Conservation (phyloP, 208 protist genomes). For the Trypanosoma avium region DNA sequence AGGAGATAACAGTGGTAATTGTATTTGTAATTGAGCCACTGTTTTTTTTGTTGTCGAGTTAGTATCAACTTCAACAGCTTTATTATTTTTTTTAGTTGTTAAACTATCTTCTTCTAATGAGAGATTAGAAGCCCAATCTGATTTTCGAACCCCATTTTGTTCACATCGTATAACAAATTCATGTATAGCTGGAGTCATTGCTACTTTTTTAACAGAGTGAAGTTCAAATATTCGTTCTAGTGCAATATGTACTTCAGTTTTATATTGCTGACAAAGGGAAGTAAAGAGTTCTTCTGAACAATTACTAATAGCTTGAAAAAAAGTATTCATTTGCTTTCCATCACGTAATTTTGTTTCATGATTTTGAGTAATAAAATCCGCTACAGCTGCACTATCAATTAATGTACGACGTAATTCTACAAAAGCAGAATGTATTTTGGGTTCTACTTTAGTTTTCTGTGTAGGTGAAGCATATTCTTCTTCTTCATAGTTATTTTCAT, state of each 20-base stretch:
- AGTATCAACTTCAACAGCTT: neutral
- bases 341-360: conserved; percentile 47
- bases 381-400: conserved; percentile 46
- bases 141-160: conserved; percentile 60
- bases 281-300: conserved; percentile 47
- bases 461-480: neutral
- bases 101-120: neutral
- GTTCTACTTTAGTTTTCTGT: conserved; percentile 24
- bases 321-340: conserved; percentile 53
- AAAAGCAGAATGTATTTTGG: conserved; percentile 62
- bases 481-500: neutral
- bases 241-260: conserved; percentile 44
- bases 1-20: conserved; percentile 45
- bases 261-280: conserved; percentile 48
- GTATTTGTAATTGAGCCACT: conserved; percentile 9
- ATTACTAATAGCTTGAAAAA: conserved; percentile 73
- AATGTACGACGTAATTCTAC: conserved; percentile 42
- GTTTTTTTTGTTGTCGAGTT: neutral
- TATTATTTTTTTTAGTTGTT: neutral
- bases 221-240: conserved; percentile 68
- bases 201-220: conserved; percentile 37
- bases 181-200: conserved; percentile 46
- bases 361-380: conserved; percentile 55
- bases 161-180: conserved; percentile 88
- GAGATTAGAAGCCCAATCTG: conserved; percentile 39